These are phyloP conservation scores for Mimosa pudica DNA, from an alignment of 306 rosid species.

Conservation along the genomic window DNA sequence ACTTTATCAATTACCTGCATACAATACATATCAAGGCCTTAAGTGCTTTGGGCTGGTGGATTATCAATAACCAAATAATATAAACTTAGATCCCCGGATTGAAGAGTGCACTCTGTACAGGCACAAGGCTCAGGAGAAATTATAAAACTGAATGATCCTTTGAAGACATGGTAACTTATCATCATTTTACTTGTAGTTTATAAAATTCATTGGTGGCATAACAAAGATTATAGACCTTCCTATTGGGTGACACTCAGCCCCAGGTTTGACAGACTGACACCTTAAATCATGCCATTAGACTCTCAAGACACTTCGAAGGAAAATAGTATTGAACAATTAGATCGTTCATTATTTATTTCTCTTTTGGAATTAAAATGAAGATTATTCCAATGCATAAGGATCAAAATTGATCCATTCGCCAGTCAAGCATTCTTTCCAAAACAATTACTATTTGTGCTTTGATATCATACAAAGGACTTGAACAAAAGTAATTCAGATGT, in stretches of 20 bases:
- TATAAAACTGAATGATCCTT: neutral
- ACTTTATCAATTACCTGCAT: slow-evolving; percentile 89
- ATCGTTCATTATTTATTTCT: slow-evolving; percentile 17
- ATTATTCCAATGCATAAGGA: slow-evolving; percentile 19
- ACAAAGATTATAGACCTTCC: slow-evolving; percentile 14
- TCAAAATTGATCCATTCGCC: slow-evolving; percentile 8
- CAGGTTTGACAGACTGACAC: slow-evolving; percentile 9
- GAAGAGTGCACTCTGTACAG: slow-evolving; percentile 1
- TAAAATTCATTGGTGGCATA: slow-evolving; percentile 5
- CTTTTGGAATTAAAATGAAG: neutral
- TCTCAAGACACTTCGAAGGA: slow-evolving; percentile 16
- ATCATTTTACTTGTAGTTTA: neutral
- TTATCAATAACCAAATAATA: slow-evolving; percentile 21
- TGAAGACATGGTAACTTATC: neutral
- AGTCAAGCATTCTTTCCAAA: slow-evolving; percentile 25
- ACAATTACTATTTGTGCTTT: neutral
- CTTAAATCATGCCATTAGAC: slow-evolving; percentile 17
- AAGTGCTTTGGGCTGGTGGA: slow-evolving; percentile 18
- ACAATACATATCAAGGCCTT: slow-evolving; percentile 28
- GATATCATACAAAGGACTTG: slow-evolving; percentile 10
- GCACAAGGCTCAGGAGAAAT: neutral
- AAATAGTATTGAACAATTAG: slow-evolving; percentile 10
- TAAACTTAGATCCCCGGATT: neutral
- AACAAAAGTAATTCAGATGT: slow-evolving; percentile 10
- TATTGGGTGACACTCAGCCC: slow-evolving; percentile 14